phyloP scores from a whole-genome alignment of 192 early-diverging fungal genomes.

The Linnemannia zychae region DNA sequence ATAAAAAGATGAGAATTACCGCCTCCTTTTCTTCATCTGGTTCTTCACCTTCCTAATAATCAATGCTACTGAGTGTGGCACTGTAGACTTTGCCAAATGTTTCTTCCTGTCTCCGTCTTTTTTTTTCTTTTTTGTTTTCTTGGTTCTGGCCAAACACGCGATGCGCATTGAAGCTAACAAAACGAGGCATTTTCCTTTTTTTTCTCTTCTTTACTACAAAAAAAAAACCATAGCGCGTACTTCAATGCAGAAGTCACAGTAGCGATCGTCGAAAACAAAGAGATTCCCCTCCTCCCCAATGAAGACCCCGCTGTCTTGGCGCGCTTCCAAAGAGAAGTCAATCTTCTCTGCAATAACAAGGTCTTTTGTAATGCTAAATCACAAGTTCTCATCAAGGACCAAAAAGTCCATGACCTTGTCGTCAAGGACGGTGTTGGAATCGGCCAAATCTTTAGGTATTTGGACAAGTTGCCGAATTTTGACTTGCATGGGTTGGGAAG shows the following conservation, averaged over 20 bases:
- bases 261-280: conserved; percentile 48
- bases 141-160: not conserved
- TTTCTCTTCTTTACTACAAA: not conserved
- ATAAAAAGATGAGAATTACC: too few relatives aligned
- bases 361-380: conserved; percentile 60
- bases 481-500: conserved; percentile 54
- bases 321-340: conserved; percentile 59
- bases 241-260: conserved; percentile 57
- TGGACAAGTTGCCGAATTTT: conserved; percentile 57
- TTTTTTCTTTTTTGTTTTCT: not conserved
- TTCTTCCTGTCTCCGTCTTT: not conserved
- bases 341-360: conserved; percentile 54
- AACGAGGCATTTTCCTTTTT: not conserved
- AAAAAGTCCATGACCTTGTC: conserved; percentile 47
- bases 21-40: too few relatives aligned
- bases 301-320: conserved; percentile 39
- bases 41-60: too few relatives aligned
- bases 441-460: conserved; percentile 62
- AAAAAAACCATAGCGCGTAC: conserved; percentile 43
- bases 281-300: conserved; percentile 17
- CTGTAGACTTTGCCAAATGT: too few relatives aligned
- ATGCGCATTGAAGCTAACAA: not conserved
- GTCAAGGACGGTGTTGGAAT: conserved; percentile 59
- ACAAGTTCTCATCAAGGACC: conserved; percentile 54
- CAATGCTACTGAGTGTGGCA: too few relatives aligned